Evolutionary conservation across 2,329 filamentous ascomycete genomes (phyloP).

Genomic region (Bipolaris oryzae): DNA sequence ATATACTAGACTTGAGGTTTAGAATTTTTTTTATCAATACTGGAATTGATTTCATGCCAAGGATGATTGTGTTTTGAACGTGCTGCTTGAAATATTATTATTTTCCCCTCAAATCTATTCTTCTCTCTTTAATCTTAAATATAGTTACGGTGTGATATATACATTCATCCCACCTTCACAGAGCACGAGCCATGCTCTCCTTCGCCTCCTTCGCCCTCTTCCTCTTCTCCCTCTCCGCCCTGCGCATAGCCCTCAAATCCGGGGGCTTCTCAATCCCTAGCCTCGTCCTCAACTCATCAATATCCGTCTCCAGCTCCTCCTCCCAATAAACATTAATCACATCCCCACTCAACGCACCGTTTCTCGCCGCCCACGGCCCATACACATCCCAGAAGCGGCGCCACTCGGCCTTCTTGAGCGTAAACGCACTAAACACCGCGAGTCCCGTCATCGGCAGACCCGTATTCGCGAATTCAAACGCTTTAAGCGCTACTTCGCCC

Average conservation of each 20-base stretch:
- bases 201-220: constrained; percentile 65
- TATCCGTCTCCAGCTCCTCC: constrained; percentile 84
- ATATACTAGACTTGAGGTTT: constrained; percentile 7
- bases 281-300: constrained; percentile 73
- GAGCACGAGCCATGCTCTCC: constrained; percentile 30
- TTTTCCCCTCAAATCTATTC: neutral
- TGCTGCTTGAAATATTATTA: neutral
- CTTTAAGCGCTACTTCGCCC: constrained; percentile 96
- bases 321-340: constrained; percentile 99
- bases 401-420: constrained; percentile 68
- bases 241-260: constrained; percentile 79
- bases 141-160: constrained; percentile 14
- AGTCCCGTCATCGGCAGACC: constrained; percentile 93
- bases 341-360: constrained; percentile 76
- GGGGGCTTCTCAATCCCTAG: constrained; percentile 88
- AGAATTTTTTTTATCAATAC: constrained; percentile 2
- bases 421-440: constrained; percentile 73
- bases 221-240: constrained; percentile 70
- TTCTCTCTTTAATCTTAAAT: neutral
- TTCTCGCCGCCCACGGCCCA: constrained; percentile 87
- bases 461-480: constrained; percentile 96
- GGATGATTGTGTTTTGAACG: neutral
- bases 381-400: constrained; percentile 75
- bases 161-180: constrained; percentile 20
- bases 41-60: neutral